These are phyloP conservation scores for Xeromyces bisporus DNA, from an alignment of 495 filamentous ascomycete genomes.

Conservation along the genomic window DNA sequence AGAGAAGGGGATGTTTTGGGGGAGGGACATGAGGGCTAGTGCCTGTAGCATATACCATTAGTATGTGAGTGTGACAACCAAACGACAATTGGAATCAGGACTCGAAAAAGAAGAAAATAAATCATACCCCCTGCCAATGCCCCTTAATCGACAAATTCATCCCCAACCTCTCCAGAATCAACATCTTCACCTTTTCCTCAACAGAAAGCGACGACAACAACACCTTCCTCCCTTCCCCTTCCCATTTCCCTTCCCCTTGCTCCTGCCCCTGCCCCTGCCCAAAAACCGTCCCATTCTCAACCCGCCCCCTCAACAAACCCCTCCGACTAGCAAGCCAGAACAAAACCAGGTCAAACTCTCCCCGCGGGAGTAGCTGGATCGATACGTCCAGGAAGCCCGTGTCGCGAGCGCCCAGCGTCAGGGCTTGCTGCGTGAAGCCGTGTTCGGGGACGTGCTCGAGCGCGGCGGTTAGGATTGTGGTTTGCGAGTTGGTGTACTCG, in stretches of 20 bases:
- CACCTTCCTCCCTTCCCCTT: conserved; percentile 4
- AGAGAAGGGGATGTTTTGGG: conserved; percentile 56
- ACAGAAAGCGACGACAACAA: conserved; percentile 12
- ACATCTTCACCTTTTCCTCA: conserved; percentile 39
- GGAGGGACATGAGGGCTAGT: conserved; percentile 72
- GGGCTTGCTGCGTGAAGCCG: conserved; percentile 59
- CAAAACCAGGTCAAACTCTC: conserved; percentile 62
- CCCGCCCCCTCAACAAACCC: conserved; percentile 32
- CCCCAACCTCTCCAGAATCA: conserved; percentile 55
- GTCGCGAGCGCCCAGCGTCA: conserved; percentile 64
- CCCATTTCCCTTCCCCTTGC: too few relatives aligned
- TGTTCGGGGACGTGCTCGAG: conserved; percentile 61
- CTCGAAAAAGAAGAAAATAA: conserved; percentile 1
- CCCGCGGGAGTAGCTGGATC: conserved; percentile 61
- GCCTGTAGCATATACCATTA: conserved; percentile 47
- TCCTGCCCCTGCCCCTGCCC: too few relatives aligned
- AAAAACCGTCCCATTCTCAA: conserved; percentile 24
- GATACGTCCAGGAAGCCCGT: conserved; percentile 75
- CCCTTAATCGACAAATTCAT: conserved; percentile 54
- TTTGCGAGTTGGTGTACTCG: conserved; percentile 53
- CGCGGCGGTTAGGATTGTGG: conserved; percentile 62
- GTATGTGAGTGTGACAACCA: too few relatives aligned
- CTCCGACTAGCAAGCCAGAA: conserved; percentile 64
- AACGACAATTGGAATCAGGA: background rate
- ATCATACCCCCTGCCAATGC: conserved; percentile 68